Percentiles rank a stretch among this genome's conserved stretches.
Conservation (phyloP, 768 basidiomycete genomes). For the Boletus vermiculosoides region DNA sequence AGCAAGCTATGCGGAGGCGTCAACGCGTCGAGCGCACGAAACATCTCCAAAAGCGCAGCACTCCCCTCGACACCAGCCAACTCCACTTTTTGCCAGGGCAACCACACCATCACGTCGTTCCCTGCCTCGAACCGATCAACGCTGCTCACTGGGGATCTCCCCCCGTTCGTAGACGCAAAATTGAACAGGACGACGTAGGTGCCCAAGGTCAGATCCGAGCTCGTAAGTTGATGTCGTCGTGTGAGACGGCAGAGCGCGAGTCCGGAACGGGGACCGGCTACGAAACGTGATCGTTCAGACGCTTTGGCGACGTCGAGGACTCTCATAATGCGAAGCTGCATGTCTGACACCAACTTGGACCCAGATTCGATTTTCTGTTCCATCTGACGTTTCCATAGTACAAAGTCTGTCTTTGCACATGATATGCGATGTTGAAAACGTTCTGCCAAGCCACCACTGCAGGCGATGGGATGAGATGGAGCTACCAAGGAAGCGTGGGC, state of each 20-base stretch:
- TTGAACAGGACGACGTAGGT: slow-evolving; percentile 39
- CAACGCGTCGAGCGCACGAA: slow-evolving; percentile 26
- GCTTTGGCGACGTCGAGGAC: slow-evolving; percentile 38
- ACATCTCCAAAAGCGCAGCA: slow-evolving; percentile 14
- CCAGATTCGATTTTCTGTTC: slow-evolving; percentile 36
- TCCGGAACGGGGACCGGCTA: slow-evolving; percentile 31
- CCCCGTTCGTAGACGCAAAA: slow-evolving; percentile 31
- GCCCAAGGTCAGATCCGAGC: slow-evolving; percentile 20
- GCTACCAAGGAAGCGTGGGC: no score
- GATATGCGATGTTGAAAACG: slow-evolving; percentile 45
- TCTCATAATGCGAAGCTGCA: slow-evolving; percentile 44
- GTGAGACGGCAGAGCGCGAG: slow-evolving; percentile 44
- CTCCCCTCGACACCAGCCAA: slow-evolving; percentile 18
- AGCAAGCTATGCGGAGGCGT: slow-evolving; percentile 31
- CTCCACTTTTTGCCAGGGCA: slow-evolving; percentile 48
- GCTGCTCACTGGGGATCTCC: slow-evolving; percentile 31
- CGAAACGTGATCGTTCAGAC: slow-evolving; percentile 29
- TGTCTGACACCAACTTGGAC: slow-evolving; percentile 35
- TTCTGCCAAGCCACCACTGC: slow-evolving; percentile 59
- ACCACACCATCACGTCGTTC: slow-evolving; percentile 44
- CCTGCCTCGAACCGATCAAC: slow-evolving; percentile 41
- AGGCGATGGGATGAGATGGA: not conserved
- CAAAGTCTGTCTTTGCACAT: slow-evolving; percentile 43
- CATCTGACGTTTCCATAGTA: slow-evolving; percentile 54
- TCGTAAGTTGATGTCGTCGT: slow-evolving; percentile 17